Base-by-base conservation (phyloP, 2,329 filamentous ascomycete species). In the Fusarium humuli region DNA sequence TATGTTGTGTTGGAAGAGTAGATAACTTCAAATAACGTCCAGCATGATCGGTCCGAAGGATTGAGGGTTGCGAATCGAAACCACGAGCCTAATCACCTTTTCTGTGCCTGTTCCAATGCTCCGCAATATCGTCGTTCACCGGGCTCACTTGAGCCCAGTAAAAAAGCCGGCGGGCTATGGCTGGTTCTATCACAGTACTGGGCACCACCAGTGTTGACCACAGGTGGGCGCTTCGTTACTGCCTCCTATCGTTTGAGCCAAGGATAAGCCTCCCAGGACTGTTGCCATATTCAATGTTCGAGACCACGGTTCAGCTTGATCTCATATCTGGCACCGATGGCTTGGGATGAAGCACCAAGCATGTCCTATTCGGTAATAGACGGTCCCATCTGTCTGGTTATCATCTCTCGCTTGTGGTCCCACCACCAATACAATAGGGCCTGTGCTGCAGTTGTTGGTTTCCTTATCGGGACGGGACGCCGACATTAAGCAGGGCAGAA, bases 41-140 rank as follows among this genome's bases (percentile, higher is more conserved):
- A 27, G 25, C 22, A 20, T 30, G 40, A 34, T 45, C 34, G 23
- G 22, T 34, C 29, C 57, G 48, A 41, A 34, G 18, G 30, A 37
- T 23, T 22, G 27, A 20, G 16, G 47, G 25, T 37, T 53, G 47
- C 47, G 42, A 57, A 45, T 60, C 22, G 53, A 54, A 50, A 41
- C n/a, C 41, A 37, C 44, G 25, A 8, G 14, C 32, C 44, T 65
- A 65, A 50, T 71, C 63, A 57, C 53, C 45, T 60, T 68, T 55
- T 40, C 44, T 44, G 46, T 40, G 30, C 18, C 34, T 37, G 50
- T 22, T 30, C 29, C 22, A 52, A 45, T 47, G 34, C 29, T 61
- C 48, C 44, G 44, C 53, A 34, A 50, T 53, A n/a, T 41, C 54
- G 47, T 68, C 25, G 18, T 40, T 41, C 12, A 16, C 11, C 23